A percentile compares a stretch with the other conserved stretches of the same genome.
Evolutionary conservation across 2,329 filamentous ascomycete genomes (phyloP).

Genomic region (Trichophyton mentagrophytes): DNA sequence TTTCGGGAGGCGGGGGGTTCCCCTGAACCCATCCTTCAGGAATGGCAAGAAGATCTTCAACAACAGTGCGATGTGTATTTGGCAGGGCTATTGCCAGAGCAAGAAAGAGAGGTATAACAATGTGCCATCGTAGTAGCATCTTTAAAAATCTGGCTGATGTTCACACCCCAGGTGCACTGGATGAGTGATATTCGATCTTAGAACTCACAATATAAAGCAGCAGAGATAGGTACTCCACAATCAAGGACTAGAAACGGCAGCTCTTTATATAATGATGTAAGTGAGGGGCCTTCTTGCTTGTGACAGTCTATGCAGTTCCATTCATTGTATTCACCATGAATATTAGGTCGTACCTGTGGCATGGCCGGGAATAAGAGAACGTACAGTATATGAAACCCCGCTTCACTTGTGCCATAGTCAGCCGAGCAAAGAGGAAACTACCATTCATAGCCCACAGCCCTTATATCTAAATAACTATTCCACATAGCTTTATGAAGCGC

Average conservation of each 20-base stretch:
- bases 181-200: not conserved
- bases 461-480: too few relatives aligned
- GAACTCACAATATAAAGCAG: not conserved
- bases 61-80: constrained; percentile 12
- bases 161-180: not conserved
- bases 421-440: not conserved
- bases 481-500: too few relatives aligned
- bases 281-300: not conserved
- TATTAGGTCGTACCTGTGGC: not conserved
- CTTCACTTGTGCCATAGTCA: not conserved
- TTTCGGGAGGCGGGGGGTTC: constrained; percentile 21
- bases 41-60: constrained; percentile 21
- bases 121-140: not conserved
- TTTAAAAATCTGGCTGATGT: not conserved
- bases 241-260: not conserved
- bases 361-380: not conserved
- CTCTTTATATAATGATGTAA: not conserved
- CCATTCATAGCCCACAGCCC: too few relatives aligned
- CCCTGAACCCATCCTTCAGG: constrained; percentile 26
- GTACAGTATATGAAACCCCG: not conserved
- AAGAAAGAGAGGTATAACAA: not conserved
- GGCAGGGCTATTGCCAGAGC: not conserved
- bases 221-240: not conserved
- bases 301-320: not conserved
- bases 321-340: not conserved